These are phyloP conservation scores for Dryadomyces quercivorus DNA, from an alignment of 2,329 filamentous ascomycete genomes.

Conservation along the genomic window DNA sequence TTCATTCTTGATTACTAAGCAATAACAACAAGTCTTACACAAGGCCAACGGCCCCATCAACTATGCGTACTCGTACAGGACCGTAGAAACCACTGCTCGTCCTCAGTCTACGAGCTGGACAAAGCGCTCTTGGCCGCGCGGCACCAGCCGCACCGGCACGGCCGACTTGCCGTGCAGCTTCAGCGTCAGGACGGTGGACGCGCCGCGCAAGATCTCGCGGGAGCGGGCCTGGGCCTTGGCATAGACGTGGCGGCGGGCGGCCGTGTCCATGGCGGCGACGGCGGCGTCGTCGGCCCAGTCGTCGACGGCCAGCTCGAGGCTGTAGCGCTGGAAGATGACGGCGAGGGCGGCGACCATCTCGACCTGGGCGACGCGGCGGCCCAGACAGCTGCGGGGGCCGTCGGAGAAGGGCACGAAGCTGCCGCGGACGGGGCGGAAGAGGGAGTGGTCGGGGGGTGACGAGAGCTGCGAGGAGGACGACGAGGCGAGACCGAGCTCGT, in stretches of 20 bases:
- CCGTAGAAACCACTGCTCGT: too few species aligned
- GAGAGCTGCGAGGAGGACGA: not conserved
- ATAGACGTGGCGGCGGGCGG: slow-evolving; percentile 42
- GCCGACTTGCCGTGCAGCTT: slow-evolving; percentile 49
- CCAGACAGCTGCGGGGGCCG: slow-evolving; percentile 44
- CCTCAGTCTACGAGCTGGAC: slow-evolving; percentile 20
- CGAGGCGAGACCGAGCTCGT: not conserved
- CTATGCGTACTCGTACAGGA: too few species aligned
- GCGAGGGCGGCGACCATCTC: slow-evolving; percentile 44
- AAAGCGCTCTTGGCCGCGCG: slow-evolving; percentile 59
- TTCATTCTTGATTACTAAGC: too few species aligned
- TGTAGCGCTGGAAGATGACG: slow-evolving; percentile 45
- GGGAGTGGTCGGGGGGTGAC: slow-evolving; percentile 7
- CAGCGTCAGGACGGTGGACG: slow-evolving; percentile 56
- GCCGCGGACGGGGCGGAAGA: slow-evolving; percentile 48
- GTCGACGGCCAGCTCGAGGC: slow-evolving; percentile 58
- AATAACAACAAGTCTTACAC: too few species aligned
- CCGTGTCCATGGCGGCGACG: slow-evolving; percentile 34
- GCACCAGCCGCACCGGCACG: slow-evolving; percentile 57
- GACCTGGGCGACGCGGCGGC: slow-evolving; percentile 45
- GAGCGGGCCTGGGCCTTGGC: slow-evolving; percentile 44
- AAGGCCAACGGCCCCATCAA: too few species aligned
- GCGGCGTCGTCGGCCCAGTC: slow-evolving; percentile 41
- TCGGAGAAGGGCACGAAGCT: slow-evolving; percentile 47
- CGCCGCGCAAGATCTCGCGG: slow-evolving; percentile 36